Percentiles rank a stretch among this genome's conserved stretches.
phyloP scores from a whole-genome alignment of 2,329 filamentous ascomycete genomes.

The Cercospora sp. region DNA sequence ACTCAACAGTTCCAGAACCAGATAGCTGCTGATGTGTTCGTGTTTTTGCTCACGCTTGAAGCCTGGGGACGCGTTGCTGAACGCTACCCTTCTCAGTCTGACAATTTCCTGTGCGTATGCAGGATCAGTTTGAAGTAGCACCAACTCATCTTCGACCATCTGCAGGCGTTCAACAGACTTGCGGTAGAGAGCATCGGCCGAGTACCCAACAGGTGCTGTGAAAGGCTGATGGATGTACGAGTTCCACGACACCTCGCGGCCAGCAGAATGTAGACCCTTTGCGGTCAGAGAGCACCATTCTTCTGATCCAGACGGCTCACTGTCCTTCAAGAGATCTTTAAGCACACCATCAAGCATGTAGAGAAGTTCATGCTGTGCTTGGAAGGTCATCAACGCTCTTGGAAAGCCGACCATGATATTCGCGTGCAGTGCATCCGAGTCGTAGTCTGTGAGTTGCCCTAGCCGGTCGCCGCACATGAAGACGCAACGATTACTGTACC shows the following conservation, averaged over 20 bases:
- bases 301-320: not conserved
- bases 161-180: not conserved
- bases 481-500: not conserved
- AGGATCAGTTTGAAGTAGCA: constrained; percentile 13
- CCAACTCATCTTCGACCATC: constrained; percentile 11
- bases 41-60: not conserved
- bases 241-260: constrained; percentile 1
- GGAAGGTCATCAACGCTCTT: not conserved
- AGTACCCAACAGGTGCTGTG: not conserved
- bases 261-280: not conserved
- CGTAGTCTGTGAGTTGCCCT: not conserved
- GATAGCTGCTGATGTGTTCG: not conserved
- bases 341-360: not conserved
- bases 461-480: not conserved
- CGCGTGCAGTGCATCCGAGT: not conserved
- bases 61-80: not conserved
- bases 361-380: constrained; percentile 14
- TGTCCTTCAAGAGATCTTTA: not conserved
- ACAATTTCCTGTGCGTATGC: constrained; percentile 6
- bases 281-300: not conserved
- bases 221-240: constrained; percentile 1
- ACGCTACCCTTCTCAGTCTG: not conserved
- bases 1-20: not conserved
- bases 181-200: not conserved
- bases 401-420: not conserved